Evolutionary conservation across 805 yeast genomes (phyloP).

Genomic region (Sugiyamaella boreocaroliniensis): DNA sequence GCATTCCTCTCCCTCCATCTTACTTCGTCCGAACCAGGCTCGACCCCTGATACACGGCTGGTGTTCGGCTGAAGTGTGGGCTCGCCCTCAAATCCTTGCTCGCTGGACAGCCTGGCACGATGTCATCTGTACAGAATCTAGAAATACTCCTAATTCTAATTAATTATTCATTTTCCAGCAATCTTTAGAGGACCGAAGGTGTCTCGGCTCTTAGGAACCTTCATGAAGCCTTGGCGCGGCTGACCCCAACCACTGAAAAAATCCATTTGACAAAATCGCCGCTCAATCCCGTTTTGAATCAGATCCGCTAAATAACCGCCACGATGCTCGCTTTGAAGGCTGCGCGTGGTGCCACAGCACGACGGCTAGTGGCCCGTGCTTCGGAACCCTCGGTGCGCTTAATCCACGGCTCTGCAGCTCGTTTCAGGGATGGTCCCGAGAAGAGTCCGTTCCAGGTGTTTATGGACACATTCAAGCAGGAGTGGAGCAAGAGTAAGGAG

Average conservation of each 20-base stretch:
- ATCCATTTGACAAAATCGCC: background rate
- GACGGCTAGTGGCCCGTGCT: background rate
- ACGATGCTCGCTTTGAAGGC: background rate
- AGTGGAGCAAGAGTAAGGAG: slow-evolving; percentile 86
- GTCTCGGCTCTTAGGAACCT: too few relatives aligned
- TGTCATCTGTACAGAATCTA: too few relatives aligned
- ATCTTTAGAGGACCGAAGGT: too few relatives aligned
- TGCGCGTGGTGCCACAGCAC: background rate
- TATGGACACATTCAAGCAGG: slow-evolving; percentile 82
- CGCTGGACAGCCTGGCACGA: too few relatives aligned
- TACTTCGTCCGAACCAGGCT: too few relatives aligned
- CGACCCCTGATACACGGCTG: too few relatives aligned
- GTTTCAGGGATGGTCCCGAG: slow-evolving; percentile 9
- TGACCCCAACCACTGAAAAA: background rate
- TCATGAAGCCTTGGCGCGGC: background rate
- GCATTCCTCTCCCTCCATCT: too few relatives aligned
- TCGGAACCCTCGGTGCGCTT: background rate
- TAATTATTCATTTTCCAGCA: too few relatives aligned
- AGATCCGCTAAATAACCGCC: background rate
- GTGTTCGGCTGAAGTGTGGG: too few relatives aligned
- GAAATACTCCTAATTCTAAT: too few relatives aligned
- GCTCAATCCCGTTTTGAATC: background rate
- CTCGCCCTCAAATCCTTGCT: too few relatives aligned
- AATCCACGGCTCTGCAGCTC: background rate
- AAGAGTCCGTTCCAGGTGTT: slow-evolving; percentile 77